Evolutionary conservation across 2,329 filamentous ascomycete genomes (phyloP).

Genomic region (Endoconidiophora polonica): DNA sequence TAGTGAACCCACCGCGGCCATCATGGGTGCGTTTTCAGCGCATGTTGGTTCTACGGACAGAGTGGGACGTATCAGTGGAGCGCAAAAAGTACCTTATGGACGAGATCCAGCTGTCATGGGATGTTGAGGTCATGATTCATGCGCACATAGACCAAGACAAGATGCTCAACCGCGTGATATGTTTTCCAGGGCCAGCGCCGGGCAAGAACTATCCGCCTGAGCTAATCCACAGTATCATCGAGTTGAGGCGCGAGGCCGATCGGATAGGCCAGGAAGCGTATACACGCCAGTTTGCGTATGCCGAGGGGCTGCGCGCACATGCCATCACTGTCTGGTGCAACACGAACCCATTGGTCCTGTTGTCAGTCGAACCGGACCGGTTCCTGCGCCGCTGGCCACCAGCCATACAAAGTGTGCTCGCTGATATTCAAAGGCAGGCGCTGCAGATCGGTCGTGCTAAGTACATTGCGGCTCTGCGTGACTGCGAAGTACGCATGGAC

Average conservation of each 20-base stretch:
- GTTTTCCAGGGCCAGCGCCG: background rate
- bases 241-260: conserved; percentile 1
- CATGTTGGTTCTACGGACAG: background rate
- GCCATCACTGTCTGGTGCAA: conserved; percentile 4
- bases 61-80: background rate
- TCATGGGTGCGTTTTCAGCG: conserved; percentile 4
- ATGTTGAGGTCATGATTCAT: background rate
- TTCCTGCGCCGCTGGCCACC: conserved; percentile 8
- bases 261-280: background rate
- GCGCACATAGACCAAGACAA: background rate
- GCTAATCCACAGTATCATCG: conserved; percentile 1
- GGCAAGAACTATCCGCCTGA: conserved; percentile 5
- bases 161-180: background rate
- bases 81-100: conserved; percentile 1
- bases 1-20: background rate
- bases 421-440: background rate
- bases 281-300: background rate
- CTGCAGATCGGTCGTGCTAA: background rate
- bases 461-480: background rate
- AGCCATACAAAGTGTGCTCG: background rate
- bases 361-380: conserved; percentile 1
- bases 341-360: background rate
- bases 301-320: background rate
- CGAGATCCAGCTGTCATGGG: background rate
- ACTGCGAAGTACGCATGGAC: background rate